These are phyloP conservation scores for Suhomyces taliae DNA, from an alignment of 1,139 yeast genomes.

Conservation along the genomic window DNA sequence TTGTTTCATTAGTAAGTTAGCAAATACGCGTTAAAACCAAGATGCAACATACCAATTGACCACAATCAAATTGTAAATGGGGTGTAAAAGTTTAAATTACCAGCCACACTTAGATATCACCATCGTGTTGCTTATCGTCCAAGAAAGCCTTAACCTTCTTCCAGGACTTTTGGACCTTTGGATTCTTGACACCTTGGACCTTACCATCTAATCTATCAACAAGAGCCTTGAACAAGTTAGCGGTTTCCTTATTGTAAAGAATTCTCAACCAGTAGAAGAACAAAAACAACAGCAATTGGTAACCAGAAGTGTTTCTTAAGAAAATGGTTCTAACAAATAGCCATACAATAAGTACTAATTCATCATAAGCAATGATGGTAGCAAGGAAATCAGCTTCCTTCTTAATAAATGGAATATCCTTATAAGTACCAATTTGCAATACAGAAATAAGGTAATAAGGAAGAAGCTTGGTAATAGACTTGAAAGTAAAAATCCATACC, in stretches of 20 bases:
- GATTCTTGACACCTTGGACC: slow-evolving; percentile 43
- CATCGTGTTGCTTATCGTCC: slow-evolving; percentile 27
- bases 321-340: slow-evolving; percentile 59
- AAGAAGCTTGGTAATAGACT: slow-evolving; percentile 61
- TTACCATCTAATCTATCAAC: slow-evolving; percentile 45
- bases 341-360: slow-evolving; percentile 52
- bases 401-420: slow-evolving; percentile 42
- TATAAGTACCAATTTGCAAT: slow-evolving; percentile 50
- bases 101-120: neutral
- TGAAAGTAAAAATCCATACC: slow-evolving; percentile 64
- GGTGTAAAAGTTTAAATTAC: no score
- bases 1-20: no score
- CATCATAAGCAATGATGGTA: slow-evolving; percentile 59
- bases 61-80: no score
- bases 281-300: slow-evolving; percentile 55
- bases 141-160: slow-evolving; percentile 38
- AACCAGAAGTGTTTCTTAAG: slow-evolving; percentile 68
- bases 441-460: slow-evolving; percentile 60
- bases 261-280: slow-evolving; percentile 71
- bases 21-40: no score
- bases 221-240: slow-evolving; percentile 41
- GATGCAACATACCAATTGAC: no score
- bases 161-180: slow-evolving; percentile 49
- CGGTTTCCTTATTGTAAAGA: slow-evolving; percentile 52
- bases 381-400: slow-evolving; percentile 43